Conservation (phyloP, 108 stramenopile species). For the Cyclotella baltica region DNA sequence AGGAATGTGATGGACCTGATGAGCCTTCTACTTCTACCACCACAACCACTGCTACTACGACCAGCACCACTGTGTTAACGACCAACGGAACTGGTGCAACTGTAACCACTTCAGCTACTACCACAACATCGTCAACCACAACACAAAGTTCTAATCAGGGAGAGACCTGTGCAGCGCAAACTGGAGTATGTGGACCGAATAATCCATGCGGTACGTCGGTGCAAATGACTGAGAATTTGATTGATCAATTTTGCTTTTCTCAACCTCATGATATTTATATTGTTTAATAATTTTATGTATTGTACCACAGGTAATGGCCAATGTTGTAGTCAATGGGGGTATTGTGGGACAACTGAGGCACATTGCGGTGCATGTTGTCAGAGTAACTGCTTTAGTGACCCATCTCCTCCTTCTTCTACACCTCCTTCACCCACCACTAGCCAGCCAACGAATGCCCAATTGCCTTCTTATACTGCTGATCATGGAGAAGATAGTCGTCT, state of each 20-base stretch:
- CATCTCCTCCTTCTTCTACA: slow-evolving; percentile 23
- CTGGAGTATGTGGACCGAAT: slow-evolving; percentile 26
- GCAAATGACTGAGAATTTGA: too few relatives aligned
- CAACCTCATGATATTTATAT: too few relatives aligned
- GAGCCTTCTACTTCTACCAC: background rate
- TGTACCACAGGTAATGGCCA: too few relatives aligned
- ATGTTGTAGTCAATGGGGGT: slow-evolving; percentile 42
- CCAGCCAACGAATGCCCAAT: background rate
- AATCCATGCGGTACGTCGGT: slow-evolving; percentile 35
- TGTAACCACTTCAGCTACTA: slow-evolving; percentile 4
- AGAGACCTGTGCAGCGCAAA: slow-evolving; percentile 12
- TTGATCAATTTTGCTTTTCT: too few relatives aligned
- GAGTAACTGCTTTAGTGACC: slow-evolving; percentile 21
- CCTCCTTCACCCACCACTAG: slow-evolving; percentile 20
- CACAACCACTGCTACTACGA: slow-evolving; percentile 1
- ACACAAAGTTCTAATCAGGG: slow-evolving; percentile 1
- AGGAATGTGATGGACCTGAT: slow-evolving; percentile 21
- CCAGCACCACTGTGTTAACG: slow-evolving; percentile 16
- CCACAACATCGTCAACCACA: slow-evolving; percentile 15
- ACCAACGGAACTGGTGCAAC: slow-evolving; percentile 5
- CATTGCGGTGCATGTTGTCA: slow-evolving; percentile 49
- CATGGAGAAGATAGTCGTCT: slow-evolving; percentile 53
- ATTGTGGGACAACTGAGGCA: slow-evolving; percentile 45
- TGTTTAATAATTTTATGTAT: too few relatives aligned
- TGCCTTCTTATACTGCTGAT: slow-evolving; percentile 6